A percentile compares a stretch with the other conserved stretches of the same genome.
Evolutionary conservation across 2,329 filamentous ascomycete species (phyloP).

Genomic region (Xylariaceae sp.): DNA sequence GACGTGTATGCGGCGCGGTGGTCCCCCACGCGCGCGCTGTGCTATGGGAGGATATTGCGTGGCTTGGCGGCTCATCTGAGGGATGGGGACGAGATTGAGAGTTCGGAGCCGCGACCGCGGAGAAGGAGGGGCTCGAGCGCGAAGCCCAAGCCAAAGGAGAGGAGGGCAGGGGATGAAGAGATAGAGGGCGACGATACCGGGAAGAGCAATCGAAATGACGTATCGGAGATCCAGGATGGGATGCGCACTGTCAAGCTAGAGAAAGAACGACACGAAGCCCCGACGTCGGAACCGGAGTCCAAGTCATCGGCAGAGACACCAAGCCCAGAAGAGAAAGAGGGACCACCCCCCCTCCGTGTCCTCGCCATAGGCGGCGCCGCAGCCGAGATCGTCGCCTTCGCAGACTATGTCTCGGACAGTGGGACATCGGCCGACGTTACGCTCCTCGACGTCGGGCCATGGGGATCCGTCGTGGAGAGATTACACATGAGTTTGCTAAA

Average conservation of each 20-base stretch:
- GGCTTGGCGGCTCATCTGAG: slow-evolving; percentile 26
- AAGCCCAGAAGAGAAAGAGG: neutral
- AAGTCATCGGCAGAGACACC: neutral
- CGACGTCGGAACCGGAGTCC: too few species aligned
- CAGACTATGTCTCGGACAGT: slow-evolving; percentile 33
- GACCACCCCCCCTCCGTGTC: slow-evolving; percentile 31
- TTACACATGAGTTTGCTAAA: slow-evolving; percentile 41
- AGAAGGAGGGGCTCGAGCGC: too few species aligned
- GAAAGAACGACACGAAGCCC: too few species aligned
- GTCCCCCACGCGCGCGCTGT: slow-evolving; percentile 81
- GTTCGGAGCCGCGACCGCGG: too few species aligned
- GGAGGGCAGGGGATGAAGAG: neutral
- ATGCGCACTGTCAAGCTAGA: neutral
- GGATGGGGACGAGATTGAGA: too few species aligned
- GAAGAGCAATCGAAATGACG: neutral
- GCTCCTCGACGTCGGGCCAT: slow-evolving; percentile 79
- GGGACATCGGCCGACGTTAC: slow-evolving; percentile 37
- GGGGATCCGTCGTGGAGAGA: slow-evolving; percentile 57
- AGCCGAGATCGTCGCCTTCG: slow-evolving; percentile 56
- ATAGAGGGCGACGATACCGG: too few species aligned
- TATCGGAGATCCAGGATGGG: neutral
- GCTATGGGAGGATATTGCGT: slow-evolving; percentile 60
- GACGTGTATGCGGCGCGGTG: slow-evolving; percentile 83
- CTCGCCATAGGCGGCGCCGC: slow-evolving; percentile 53
- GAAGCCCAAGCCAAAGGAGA: too few species aligned